These are phyloP conservation scores for Lyophyllum semitale DNA, from an alignment of 768 basidiomycete genomes.

Conservation along the genomic window DNA sequence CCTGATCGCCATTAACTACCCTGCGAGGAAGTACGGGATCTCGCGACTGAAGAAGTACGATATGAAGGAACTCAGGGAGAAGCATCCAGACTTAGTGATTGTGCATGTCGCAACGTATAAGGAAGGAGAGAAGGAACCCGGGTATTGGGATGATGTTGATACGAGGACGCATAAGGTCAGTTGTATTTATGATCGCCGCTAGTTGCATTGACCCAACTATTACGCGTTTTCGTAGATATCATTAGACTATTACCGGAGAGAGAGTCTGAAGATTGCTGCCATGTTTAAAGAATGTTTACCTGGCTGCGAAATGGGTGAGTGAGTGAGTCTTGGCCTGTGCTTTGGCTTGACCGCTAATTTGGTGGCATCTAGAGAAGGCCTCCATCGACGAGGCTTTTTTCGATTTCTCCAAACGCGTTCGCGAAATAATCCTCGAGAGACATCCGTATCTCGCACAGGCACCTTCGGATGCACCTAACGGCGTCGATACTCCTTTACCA, in stretches of 20 bases:
- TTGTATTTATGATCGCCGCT: neutral
- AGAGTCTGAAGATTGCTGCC: conserved; percentile 83
- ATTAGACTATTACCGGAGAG: conserved; percentile 88
- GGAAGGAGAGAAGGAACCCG: conserved; percentile 83
- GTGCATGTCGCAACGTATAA: conserved; percentile 96
- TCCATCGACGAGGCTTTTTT: conserved; percentile 98
- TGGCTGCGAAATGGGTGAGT: conserved; percentile 76
- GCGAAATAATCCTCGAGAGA: conserved; percentile 67
- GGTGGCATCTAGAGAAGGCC: conserved; percentile 73
- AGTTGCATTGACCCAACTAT: neutral
- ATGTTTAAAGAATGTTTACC: conserved; percentile 82
- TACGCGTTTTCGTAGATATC: conserved; percentile 62
- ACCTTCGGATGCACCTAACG: conserved; percentile 67
- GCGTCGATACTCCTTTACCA: conserved; percentile 78
- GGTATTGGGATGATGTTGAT: conserved; percentile 90
- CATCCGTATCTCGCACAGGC: conserved; percentile 77
- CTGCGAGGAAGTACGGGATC: conserved; percentile 90
- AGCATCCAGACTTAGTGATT: conserved; percentile 81
- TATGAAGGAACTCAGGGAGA: conserved; percentile 76
- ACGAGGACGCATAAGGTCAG: conserved; percentile 88
- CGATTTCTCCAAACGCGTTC: conserved; percentile 84
- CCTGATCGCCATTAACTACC: conserved; percentile 94
- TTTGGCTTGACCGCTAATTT: neutral
- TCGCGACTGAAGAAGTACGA: conserved; percentile 78
- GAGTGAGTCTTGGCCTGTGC: neutral